phyloP scores from a whole-genome alignment of 148 eudicot genomes.

The Polygonum aviculare region DNA sequence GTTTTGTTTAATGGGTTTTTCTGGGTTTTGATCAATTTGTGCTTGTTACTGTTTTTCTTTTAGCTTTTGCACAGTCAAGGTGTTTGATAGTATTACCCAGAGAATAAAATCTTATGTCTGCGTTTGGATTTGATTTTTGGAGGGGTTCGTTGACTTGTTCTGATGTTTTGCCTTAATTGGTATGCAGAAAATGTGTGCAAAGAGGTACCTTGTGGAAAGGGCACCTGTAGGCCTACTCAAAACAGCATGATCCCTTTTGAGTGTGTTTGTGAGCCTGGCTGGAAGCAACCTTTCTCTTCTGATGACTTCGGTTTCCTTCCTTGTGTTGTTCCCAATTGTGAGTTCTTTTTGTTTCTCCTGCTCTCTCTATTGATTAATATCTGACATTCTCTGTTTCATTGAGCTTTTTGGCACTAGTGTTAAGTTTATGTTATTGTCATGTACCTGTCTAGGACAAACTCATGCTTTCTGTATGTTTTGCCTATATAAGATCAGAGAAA shows the following conservation, averaged over 20 bases:
- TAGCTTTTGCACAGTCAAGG: neutral
- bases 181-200: conserved; percentile 13
- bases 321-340: conserved; percentile 17
- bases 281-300: conserved; percentile 7
- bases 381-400: neutral
- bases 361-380: neutral
- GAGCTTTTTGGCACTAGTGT: neutral
- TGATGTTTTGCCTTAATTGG: neutral
- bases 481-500: neutral
- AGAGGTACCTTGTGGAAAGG: conserved; percentile 13
- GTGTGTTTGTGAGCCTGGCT: conserved; percentile 14
- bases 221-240: conserved; percentile 7
- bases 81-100: neutral
- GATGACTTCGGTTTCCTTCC: conserved; percentile 10
- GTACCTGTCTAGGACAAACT: neutral
- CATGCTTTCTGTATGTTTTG: neutral
- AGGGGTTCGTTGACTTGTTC: neutral
- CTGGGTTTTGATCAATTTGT: neutral
- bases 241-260: conserved; percentile 12
- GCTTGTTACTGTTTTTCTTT: neutral
- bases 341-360: neutral
- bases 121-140: neutral
- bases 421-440: neutral
- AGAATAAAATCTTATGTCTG: neutral
- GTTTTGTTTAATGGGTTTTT: neutral